These are phyloP conservation scores for Aspergillus arachidicola DNA, from an alignment of 2,329 filamentous ascomycete genomes.

Conservation along the genomic window DNA sequence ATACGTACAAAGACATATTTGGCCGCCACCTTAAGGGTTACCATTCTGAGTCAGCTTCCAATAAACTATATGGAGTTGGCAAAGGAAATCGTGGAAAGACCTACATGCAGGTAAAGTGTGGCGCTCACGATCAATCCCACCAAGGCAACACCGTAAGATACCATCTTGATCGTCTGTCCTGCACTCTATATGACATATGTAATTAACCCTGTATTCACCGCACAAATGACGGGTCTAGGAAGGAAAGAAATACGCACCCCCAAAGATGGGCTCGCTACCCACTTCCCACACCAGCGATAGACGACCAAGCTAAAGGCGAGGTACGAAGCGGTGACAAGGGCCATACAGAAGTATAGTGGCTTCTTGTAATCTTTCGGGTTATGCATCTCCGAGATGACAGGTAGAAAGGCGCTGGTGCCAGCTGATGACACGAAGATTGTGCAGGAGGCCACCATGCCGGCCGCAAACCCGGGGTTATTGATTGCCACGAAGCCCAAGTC, in stretches of 20 bases:
- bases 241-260: slow-evolving; percentile 34
- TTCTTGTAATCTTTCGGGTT: slow-evolving; percentile 62
- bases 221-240: not conserved
- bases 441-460: slow-evolving; percentile 59
- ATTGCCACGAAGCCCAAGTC: slow-evolving; percentile 63
- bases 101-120: slow-evolving; percentile 47
- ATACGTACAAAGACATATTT: slow-evolving; percentile 62
- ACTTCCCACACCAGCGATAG: slow-evolving; percentile 64
- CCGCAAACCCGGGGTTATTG: slow-evolving; percentile 59
- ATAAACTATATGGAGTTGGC: not conserved
- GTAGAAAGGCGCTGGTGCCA: slow-evolving; percentile 63
- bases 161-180: slow-evolving; percentile 61
- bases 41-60: not conserved
- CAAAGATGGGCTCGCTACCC: slow-evolving; percentile 64
- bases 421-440: slow-evolving; percentile 64
- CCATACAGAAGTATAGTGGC: slow-evolving; percentile 62
- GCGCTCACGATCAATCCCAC: slow-evolving; percentile 57
- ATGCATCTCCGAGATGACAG: slow-evolving; percentile 68
- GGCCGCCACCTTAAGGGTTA: slow-evolving; percentile 34
- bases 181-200: slow-evolving; percentile 45
- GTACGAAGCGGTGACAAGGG: slow-evolving; percentile 59
- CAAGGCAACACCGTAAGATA: slow-evolving; percentile 62
- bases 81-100: not conserved
- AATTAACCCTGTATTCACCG: not conserved
- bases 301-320: slow-evolving; percentile 62